Conservation (phyloP, 352 stramenopile genomes). For the Blastocystis sp. region DNA sequence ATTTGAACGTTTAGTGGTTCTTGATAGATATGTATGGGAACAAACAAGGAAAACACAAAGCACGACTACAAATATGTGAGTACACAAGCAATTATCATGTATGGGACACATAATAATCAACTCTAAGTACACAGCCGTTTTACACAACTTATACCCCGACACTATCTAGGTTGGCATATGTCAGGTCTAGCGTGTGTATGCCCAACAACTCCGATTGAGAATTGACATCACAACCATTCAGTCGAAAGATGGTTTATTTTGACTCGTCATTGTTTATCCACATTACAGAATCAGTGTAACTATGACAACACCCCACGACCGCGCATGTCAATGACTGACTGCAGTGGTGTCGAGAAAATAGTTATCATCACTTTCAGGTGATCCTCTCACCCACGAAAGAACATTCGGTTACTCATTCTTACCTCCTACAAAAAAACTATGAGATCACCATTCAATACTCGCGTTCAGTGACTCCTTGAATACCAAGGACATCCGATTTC, state of each 20-base stretch:
- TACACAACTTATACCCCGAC: constrained; percentile 54
- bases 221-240: constrained; percentile 40
- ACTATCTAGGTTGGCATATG: constrained; percentile 33
- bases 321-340: constrained; percentile 46
- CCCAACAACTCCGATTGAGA: constrained; percentile 23
- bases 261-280: constrained; percentile 20
- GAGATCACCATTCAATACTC: constrained; percentile 17
- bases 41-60: background rate
- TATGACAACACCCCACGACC: constrained; percentile 51
- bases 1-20: background rate
- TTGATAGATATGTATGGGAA: background rate
- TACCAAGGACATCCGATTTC: background rate
- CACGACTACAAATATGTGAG: constrained; percentile 15
- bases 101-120: constrained; percentile 44
- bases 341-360: constrained; percentile 18
- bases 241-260: constrained; percentile 52
- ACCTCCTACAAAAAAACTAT: constrained; percentile 40
- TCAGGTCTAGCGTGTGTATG: constrained; percentile 51
- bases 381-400: background rate
- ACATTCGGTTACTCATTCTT: no score
- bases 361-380: constrained; percentile 35
- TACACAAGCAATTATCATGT: constrained; percentile 53
- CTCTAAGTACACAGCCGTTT: constrained; percentile 51
- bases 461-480: constrained; percentile 1
- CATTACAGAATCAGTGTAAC: constrained; percentile 48